These are phyloP conservation scores for Lipomyces chichibuensis DNA, from an alignment of 805 yeast species.

Conservation along the genomic window DNA sequence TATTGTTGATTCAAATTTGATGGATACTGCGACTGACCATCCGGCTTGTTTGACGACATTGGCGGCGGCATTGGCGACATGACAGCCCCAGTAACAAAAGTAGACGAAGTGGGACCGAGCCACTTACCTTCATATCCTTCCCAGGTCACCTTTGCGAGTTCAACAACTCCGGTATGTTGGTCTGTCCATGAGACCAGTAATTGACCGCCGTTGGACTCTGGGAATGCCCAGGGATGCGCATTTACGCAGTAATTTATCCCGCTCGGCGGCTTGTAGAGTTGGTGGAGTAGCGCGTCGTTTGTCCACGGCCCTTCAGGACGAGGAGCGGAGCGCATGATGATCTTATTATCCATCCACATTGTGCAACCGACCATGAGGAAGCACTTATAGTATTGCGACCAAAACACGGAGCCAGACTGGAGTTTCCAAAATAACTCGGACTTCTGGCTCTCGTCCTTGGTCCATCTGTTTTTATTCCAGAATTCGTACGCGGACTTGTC, in stretches of 20 bases:
- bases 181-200: constrained; percentile 35
- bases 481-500: constrained; percentile 27
- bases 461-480: constrained; percentile 29
- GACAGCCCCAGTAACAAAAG: neutral
- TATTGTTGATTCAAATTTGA: constrained; percentile 11
- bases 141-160: constrained; percentile 34
- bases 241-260: constrained; percentile 35
- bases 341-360: constrained; percentile 33
- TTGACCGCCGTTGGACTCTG: constrained; percentile 30
- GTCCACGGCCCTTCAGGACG: constrained; percentile 37
- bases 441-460: constrained; percentile 17
- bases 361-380: constrained; percentile 33
- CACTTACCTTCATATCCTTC: constrained; percentile 20
- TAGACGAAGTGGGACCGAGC: neutral
- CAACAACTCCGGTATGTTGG: constrained; percentile 30
- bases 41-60: neutral
- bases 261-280: constrained; percentile 23
- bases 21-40: neutral
- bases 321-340: constrained; percentile 33
- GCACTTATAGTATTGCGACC: constrained; percentile 28
- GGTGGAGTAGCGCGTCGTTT: constrained; percentile 20
- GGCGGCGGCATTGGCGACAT: neutral
- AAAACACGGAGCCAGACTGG: constrained; percentile 34
- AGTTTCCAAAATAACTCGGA: constrained; percentile 31
- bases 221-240: constrained; percentile 37